Evolutionary conservation across 768 basidiomycete species (phyloP), one percentile per base, ranked within the genome.

Genomic region (Hygrophoropsis aurantiaca): DNA sequence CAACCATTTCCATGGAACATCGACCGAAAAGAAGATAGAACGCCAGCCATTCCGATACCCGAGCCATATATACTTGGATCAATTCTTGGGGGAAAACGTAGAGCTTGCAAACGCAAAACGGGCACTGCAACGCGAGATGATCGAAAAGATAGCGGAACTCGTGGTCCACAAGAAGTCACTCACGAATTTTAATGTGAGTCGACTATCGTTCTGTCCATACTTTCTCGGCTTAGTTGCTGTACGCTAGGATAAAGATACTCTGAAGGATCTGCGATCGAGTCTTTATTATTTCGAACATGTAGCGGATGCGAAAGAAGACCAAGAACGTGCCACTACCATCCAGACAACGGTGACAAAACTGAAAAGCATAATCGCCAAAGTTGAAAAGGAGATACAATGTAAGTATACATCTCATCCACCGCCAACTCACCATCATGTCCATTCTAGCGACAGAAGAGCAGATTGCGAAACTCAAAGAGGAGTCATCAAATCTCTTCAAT

Each of bases 231-330:
- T 18, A 46, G 13, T 19, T 47, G 40, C 16, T 30, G 19, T 47
- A 20, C 51, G 46, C 20, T 49, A 90, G 87, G 74, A 76, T 39
- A 71, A 77, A 54, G 86, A 91, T 57, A 74, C 80, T 1, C 57
- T 89, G 25, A 75, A 78, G 30, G 79, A 84, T 53, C 61, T 91
- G 34, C 74, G 75, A 8, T 75, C 82, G 3, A 68, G 81, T 1
- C 72, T 89, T 25, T 69, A 85, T 48, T 92, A 90, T 58, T 89
- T 82, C 58, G 85, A 90, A 60, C 67, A 81, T 43, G 71, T 90
- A 13, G 84, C 84, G 2, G 62, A 77, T 26, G 58, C 71, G 33
- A 69, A 66, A 16, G 76, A 66, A 4, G 75, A 81, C 46, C 60
- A 66, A 2, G 70, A 71, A 39, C 81, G 87, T 32, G 62, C 71